Evolutionary conservation across 2,329 filamentous ascomycete species (phyloP).

Genomic region (Cordyceps militaris): DNA sequence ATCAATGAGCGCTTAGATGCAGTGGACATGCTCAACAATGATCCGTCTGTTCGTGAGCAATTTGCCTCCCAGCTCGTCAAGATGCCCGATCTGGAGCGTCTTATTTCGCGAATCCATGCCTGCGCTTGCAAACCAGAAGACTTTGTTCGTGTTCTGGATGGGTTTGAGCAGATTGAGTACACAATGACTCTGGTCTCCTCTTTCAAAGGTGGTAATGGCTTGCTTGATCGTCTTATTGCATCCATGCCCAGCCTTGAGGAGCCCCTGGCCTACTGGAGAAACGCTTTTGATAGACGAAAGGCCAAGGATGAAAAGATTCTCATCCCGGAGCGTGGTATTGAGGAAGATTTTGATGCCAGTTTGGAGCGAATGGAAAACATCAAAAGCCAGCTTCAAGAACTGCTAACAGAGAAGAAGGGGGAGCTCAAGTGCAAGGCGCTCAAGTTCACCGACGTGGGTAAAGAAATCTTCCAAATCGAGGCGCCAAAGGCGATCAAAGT

Average conservation of each 20-base stretch:
- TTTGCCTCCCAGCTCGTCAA: conserved; percentile 84
- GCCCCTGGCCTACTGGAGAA: conserved; percentile 77
- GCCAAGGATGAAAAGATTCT: conserved; percentile 75
- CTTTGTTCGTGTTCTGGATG: conserved; percentile 87
- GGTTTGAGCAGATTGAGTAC: conserved; percentile 96
- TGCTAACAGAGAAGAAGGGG: conserved; percentile 65
- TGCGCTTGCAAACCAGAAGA: conserved; percentile 85
- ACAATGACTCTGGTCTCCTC: conserved; percentile 73
- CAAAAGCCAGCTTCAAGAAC: conserved; percentile 60
- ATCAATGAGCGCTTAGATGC: conserved; percentile 94
- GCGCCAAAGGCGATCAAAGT: conserved; percentile 80
- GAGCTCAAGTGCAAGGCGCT: conserved; percentile 68
- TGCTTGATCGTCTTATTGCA: conserved; percentile 75
- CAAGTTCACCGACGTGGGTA: conserved; percentile 78
- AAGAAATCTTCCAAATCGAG: conserved; percentile 95
- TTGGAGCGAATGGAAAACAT: conserved; percentile 69
- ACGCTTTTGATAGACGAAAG: conserved; percentile 77
- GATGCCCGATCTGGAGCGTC: conserved; percentile 86
- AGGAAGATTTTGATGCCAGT: conserved; percentile 86
- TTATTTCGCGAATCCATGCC: conserved; percentile 92
- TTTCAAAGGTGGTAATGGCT: conserved; percentile 68
- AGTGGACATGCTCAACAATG: conserved; percentile 84
- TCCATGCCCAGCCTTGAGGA: conserved; percentile 79
- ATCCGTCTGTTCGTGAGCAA: conserved; percentile 71
- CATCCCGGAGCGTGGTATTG: conserved; percentile 78